Evolutionary conservation across 306 rosid genomes (phyloP).

Genomic region (Quercus dentata): DNA sequence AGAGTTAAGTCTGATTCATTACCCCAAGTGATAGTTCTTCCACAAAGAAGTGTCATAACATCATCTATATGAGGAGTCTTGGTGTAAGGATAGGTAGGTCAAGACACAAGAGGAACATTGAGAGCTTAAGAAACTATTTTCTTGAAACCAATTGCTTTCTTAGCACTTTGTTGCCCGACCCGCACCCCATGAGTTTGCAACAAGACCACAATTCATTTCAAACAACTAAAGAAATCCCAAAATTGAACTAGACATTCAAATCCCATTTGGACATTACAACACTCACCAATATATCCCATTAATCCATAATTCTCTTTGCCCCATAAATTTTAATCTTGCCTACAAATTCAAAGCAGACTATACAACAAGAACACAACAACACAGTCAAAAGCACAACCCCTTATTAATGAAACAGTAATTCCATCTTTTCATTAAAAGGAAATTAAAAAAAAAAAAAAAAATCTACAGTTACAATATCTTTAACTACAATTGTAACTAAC

Average conservation of each 20-base stretch:
- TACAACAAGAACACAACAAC: background rate
- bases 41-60: no score
- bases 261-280: background rate
- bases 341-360: background rate
- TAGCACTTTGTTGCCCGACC: constrained; percentile 67
- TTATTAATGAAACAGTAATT: no score
- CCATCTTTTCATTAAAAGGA: background rate
- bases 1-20: no score
- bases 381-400: no score
- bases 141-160: constrained; percentile 20
- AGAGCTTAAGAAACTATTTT: no score
- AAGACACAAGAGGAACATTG: no score
- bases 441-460: background rate
- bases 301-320: background rate
- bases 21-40: no score
- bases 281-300: background rate
- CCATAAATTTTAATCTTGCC: background rate
- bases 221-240: background rate
- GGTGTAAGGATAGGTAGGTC: no score
- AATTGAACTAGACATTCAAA: background rate
- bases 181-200: constrained; percentile 87
- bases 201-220: constrained; percentile 15
- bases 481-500: background rate
- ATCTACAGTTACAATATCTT: no score
- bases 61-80: no score